Base-by-base conservation (phyloP, 2,329 filamentous ascomycete species). In the Fusarium piperis region DNA sequence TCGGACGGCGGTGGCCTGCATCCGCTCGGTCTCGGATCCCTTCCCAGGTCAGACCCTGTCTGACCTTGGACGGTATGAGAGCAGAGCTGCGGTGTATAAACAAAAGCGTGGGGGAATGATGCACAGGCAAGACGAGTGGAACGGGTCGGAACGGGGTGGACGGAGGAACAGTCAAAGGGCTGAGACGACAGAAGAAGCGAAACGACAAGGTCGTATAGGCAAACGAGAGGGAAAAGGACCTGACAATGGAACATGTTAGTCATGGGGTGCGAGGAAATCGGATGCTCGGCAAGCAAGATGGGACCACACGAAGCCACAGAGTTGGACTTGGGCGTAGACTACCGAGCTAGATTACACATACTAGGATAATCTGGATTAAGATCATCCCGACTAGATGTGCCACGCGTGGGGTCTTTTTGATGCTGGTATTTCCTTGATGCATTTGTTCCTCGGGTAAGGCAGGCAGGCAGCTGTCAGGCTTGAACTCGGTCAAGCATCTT, bases 231-330 rank as follows among this genome's bases (percentile, higher is more conserved):
- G 16, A 59, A 39, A 44, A 44, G 26, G 57, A 59, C 44, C 44
- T 48, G 44, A 48, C 44, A 20, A 35, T 16, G 56, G 56, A 59
- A 48, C 44, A 48, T 48, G 44, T 71, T 63, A 67, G 68, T 69
- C 62, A 66, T 67, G 62, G 60, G 38, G 51, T 51, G 55, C 39
- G 56, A 70, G 48, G 66, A 38, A 58, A 59, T 60, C 67, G 69
- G 67, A 68, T 67, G 53, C 60, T 65, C 67, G 67, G 69, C 64
- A 70, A 41, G 60, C 48, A 55, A 64, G 52, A 71, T 59, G 60
- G 65, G 61, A 64, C 67, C 55, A 65, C 28, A 30, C 28, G 35
- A 67, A 56, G 64, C 58, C 61, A 62, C 57, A 48, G 57, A 53
- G 46, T 61, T 53, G 39, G 20, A 32, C 35, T 12, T 44, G 35